Evolutionary conservation across 768 basidiomycete genomes (phyloP).

Genomic region (Mycena kentingensis): DNA sequence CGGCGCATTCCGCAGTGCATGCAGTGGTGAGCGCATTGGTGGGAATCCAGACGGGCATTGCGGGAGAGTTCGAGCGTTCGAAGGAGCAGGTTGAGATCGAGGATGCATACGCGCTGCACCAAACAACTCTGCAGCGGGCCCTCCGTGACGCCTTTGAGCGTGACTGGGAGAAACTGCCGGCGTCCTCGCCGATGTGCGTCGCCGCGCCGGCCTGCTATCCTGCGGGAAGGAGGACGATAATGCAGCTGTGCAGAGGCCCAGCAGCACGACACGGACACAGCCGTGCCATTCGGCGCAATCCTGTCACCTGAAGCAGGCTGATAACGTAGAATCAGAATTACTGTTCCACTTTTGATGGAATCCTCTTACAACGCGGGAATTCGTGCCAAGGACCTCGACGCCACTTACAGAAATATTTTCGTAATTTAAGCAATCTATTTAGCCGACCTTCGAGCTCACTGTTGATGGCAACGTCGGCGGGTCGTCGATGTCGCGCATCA

Average conservation of each 20-base stretch:
- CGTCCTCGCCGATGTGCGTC: background rate
- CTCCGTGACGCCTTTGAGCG: background rate
- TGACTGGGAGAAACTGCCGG: background rate
- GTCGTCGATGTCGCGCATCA: background rate
- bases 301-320: background rate
- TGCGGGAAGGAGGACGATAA: background rate
- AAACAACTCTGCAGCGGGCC: background rate
- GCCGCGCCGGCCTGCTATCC: background rate
- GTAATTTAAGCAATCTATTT: background rate
- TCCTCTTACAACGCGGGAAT: background rate
- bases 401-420: background rate
- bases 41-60: conserved; percentile 8
- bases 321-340: background rate
- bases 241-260: background rate
- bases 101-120: background rate
- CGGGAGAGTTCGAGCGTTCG: background rate
- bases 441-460: background rate
- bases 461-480: background rate
- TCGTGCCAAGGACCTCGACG: background rate
- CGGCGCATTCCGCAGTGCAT: conserved; percentile 16
- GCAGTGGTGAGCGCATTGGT: conserved; percentile 16
- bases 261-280: background rate
- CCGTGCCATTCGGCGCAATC: background rate
- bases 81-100: background rate
- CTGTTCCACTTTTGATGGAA: background rate